Percentiles rank a stretch among this genome's conserved stretches.
Evolutionary conservation across 495 filamentous ascomycete species (phyloP).

Genomic region (Penicillium antarcticum): DNA sequence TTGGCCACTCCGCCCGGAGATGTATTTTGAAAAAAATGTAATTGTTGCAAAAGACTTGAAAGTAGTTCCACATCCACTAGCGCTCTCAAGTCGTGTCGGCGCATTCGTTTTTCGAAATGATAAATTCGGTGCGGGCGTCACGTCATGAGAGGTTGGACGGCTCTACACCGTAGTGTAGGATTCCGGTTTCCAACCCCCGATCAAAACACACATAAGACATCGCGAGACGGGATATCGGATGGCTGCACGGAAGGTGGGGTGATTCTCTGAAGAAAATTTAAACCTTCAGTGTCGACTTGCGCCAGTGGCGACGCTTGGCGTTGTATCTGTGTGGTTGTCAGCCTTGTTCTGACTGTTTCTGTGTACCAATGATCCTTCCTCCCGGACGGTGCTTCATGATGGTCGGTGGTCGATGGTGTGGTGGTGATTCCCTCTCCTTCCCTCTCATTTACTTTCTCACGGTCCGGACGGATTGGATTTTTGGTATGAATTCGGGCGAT

Average conservation of each 20-base stretch:
- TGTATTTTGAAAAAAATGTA: too few relatives aligned
- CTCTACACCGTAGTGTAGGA: too few relatives aligned
- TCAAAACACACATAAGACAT: conserved; percentile 9
- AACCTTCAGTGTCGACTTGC: conserved; percentile 98
- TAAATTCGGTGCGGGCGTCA: conserved; percentile 17
- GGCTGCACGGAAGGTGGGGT: conserved; percentile 8
- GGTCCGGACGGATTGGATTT: neutral
- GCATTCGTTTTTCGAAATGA: conserved; percentile 4
- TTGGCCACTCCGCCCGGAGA: too few relatives aligned
- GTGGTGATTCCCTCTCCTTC: neutral
- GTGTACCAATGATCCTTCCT: neutral
- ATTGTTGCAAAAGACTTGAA: conserved; percentile 8
- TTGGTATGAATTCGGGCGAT: conserved; percentile 28
- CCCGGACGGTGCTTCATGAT: neutral
- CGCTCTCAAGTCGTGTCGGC: conserved; percentile 14
- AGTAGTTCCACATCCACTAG: conserved; percentile 26
- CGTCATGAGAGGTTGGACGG: conserved; percentile 11
- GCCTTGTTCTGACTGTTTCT: conserved; percentile 9
- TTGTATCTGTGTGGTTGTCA: conserved; percentile 76
- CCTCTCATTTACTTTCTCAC: neutral
- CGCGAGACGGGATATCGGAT: conserved; percentile 10
- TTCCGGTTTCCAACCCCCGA: too few relatives aligned
- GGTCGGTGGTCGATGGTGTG: neutral
- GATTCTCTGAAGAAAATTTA: conserved; percentile 48
- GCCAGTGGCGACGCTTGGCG: conserved; percentile 99